Evolutionary conservation across 768 basidiomycete species (phyloP), one percentile per base, ranked within the genome.

Genomic region (Dendrothele bispora): DNA sequence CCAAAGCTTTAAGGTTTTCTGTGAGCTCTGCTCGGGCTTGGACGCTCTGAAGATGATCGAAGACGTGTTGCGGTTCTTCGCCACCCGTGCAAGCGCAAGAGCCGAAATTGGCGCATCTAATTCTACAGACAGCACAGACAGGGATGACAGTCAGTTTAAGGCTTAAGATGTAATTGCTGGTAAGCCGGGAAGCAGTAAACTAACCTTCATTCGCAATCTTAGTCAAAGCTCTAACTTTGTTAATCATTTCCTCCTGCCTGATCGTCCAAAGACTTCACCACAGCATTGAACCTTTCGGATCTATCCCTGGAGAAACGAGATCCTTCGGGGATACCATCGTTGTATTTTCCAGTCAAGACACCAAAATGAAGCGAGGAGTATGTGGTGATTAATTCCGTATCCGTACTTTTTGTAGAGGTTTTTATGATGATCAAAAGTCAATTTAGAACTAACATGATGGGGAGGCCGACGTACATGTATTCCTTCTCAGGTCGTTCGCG

Each of bases 401-500:
- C 72, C 71, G 61, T 89, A 85, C 57, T 86, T 84, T 56, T 74
- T 68, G 68, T 87, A 90, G 34, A 87, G 78, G 77, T 15, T 81
- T 82, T 30, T 37, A 14, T 26, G 3, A n/a, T n/a, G 22, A n/a
- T 26, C 14, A 47, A 38, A 35, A 46, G 30, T 37, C 24, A 43
- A 50, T 8, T 22, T n/a, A 7, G n/a, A 25, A 8, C 5, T 11
- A 20, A n/a, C 18, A 38, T 0, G n/a, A 37, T 45, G 35, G 14
- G 18, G n/a, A 15, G 29, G 26, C 40, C n/a, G 34, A 38, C 75
- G 52, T 56, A 83, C 78, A 67, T 72, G 66, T 88, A 91, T 71
- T 91, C 88, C 57, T 79, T 79, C 69, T 93, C 91, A n/a, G 88
- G 83, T 15, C 84, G 76, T 53, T 91, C 85, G 17, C 89, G 82